These are phyloP conservation scores for Kwoniella shivajii DNA, from an alignment of 1,284 basidiomycete species.

Conservation along the genomic window DNA sequence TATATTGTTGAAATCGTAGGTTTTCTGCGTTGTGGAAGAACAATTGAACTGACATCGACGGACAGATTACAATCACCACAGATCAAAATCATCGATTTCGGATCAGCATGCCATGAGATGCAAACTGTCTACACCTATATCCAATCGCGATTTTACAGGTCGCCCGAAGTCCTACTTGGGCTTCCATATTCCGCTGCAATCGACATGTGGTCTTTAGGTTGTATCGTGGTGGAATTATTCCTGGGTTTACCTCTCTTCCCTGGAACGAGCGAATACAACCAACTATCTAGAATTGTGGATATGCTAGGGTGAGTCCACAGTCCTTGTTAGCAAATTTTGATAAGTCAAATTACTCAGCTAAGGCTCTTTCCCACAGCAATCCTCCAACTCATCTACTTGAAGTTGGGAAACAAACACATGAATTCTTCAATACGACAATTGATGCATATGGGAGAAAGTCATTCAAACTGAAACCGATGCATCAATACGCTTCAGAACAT, in stretches of 20 bases:
- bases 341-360: no score
- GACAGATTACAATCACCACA: constrained; percentile 88
- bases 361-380: constrained; percentile 17
- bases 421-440: constrained; percentile 83
- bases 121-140: constrained; percentile 99
- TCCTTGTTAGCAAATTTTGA: no score
- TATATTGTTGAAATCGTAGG: constrained; percentile 88
- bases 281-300: constrained; percentile 92
- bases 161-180: constrained; percentile 93
- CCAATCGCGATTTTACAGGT: constrained; percentile 97
- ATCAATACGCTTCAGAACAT: constrained; percentile 94
- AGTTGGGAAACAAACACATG: constrained; percentile 89
- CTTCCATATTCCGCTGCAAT: constrained; percentile 91
- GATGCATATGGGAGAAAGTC: constrained; percentile 85
- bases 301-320: constrained; percentile 88
- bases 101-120: constrained; percentile 96
- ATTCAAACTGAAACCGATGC: constrained; percentile 85
- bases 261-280: constrained; percentile 98
- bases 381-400: constrained; percentile 94
- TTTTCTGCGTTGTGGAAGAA: constrained; percentile 31
- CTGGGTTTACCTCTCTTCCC: constrained; percentile 94
- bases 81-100: constrained; percentile 99
- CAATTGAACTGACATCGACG: constrained; percentile 1
- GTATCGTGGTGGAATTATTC: constrained; percentile 98
- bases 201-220: constrained; percentile 99